Conservation (phyloP, 306 rosid genomes). For the Trichosanthes cucumerina region DNA sequence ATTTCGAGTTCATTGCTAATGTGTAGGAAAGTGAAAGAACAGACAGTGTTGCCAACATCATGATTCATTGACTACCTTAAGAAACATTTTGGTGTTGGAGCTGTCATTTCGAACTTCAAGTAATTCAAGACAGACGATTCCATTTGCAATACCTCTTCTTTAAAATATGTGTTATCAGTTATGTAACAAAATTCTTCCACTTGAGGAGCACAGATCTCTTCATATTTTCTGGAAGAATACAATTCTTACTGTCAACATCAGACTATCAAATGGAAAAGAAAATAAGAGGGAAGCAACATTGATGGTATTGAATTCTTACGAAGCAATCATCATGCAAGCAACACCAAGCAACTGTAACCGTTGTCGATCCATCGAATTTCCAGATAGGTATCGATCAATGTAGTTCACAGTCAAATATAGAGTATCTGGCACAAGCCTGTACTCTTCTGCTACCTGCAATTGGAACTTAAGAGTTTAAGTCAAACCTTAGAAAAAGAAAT, state of each 20-base stretch:
- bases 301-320: constrained; percentile 41
- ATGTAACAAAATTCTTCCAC: constrained; percentile 96
- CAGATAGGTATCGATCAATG: constrained; percentile 87
- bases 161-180: constrained; percentile 89
- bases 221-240: constrained; percentile 61
- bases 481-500: not conserved
- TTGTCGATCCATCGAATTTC: constrained; percentile 79
- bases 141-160: constrained; percentile 94
- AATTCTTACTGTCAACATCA: not conserved
- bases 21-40: not conserved
- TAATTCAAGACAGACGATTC: constrained; percentile 82
- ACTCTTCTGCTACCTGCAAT: constrained; percentile 94
- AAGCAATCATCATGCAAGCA: constrained; percentile 98
- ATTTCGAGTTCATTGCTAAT: not conserved
- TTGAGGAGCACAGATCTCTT: constrained; percentile 98
- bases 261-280: not conserved
- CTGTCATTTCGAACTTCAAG: constrained; percentile 94
- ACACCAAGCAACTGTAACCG: constrained; percentile 83
- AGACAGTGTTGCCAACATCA: not conserved
- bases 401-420: constrained; percentile 85
- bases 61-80: constrained; percentile 32
- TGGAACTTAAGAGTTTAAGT: not conserved
- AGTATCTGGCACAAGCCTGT: constrained; percentile 92
- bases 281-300: not conserved
- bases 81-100: constrained; percentile 86